Evolutionary conservation across 2,329 filamentous ascomycete species (phyloP).

Genomic region (Xylariomycetidae sp.): DNA sequence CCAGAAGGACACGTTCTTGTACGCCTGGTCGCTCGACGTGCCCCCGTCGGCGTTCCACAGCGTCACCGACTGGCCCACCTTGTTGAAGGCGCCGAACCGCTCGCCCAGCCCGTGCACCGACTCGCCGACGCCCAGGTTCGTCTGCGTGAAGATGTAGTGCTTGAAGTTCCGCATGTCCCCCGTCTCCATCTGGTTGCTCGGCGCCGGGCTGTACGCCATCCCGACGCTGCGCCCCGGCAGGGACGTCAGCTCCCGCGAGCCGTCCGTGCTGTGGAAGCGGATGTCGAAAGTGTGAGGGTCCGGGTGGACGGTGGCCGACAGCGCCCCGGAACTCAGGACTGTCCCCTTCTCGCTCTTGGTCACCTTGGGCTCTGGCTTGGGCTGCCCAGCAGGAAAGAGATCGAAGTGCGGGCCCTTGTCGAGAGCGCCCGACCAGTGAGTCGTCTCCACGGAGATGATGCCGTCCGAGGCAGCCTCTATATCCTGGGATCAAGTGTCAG

Average conservation of each 20-base stretch:
- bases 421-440: conserved; percentile 51
- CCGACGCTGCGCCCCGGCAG: conserved; percentile 52
- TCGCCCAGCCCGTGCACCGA: conserved; percentile 71
- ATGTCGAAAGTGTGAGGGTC: conserved; percentile 50
- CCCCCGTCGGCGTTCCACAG: conserved; percentile 63
- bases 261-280: conserved; percentile 46
- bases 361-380: conserved; percentile 35
- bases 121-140: conserved; percentile 54
- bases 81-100: conserved; percentile 72
- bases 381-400: conserved; percentile 49
- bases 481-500: conserved; percentile 32
- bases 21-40: conserved; percentile 65
- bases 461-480: conserved; percentile 53
- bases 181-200: conserved; percentile 47
- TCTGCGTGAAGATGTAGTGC: conserved; percentile 55
- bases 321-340: conserved; percentile 44
- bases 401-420: conserved; percentile 53
- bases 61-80: conserved; percentile 65
- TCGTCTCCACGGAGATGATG: conserved; percentile 55
- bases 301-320: conserved; percentile 47
- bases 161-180: conserved; percentile 48
- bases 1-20: conserved; percentile 70
- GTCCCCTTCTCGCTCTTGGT: conserved; percentile 38
- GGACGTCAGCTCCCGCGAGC: conserved; percentile 48
- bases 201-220: conserved; percentile 50